These are phyloP conservation scores for Phyllosticta citriasiana DNA, from an alignment of 2,329 filamentous ascomycete genomes.

Conservation along the genomic window DNA sequence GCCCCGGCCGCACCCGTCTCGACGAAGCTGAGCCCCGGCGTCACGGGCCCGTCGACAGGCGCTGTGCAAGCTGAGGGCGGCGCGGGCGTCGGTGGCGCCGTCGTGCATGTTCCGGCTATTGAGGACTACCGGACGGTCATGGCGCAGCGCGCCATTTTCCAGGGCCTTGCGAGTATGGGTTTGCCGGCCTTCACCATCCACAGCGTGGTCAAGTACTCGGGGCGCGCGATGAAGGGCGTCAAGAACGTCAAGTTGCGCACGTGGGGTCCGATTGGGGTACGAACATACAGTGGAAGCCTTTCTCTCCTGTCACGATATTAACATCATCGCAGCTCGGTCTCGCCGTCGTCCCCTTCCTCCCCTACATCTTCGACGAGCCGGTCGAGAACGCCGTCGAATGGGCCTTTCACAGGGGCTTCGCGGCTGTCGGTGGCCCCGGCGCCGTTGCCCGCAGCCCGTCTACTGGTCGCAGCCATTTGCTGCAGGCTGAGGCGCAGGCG, in stretches of 20 bases:
- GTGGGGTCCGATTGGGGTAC: slow-evolving; percentile 83
- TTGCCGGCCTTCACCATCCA: slow-evolving; percentile 91
- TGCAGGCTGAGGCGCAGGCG: slow-evolving; percentile 23
- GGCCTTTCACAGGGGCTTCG: slow-evolving; percentile 75
- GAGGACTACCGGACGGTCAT: slow-evolving; percentile 90
- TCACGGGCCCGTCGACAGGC: slow-evolving; percentile 11
- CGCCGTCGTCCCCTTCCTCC: slow-evolving; percentile 66
- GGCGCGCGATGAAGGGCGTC: slow-evolving; percentile 68
- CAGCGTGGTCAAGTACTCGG: slow-evolving; percentile 82
- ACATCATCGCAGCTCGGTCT: slow-evolving; percentile 43
- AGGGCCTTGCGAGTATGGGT: slow-evolving; percentile 85
- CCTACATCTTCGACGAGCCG: slow-evolving; percentile 78
- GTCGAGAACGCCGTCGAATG: slow-evolving; percentile 89
- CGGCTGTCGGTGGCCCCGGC: slow-evolving; percentile 55
- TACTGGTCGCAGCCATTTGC: slow-evolving; percentile 28
- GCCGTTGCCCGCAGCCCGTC: slow-evolving; percentile 39
- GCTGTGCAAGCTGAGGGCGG: slow-evolving; percentile 16
- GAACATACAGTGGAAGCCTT: slow-evolving; percentile 24
- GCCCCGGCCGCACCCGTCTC: slow-evolving; percentile 11
- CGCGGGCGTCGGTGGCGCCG: slow-evolving; percentile 10
- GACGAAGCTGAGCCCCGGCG: slow-evolving; percentile 17
- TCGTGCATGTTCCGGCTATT: slow-evolving; percentile 52
- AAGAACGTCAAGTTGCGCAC: slow-evolving; percentile 67
- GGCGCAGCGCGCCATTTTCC: slow-evolving; percentile 83
- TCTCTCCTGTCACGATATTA: neutral